phyloP scores from a whole-genome alignment of 805 yeast genomes.

The Maudiozyma pseudohumilis region DNA sequence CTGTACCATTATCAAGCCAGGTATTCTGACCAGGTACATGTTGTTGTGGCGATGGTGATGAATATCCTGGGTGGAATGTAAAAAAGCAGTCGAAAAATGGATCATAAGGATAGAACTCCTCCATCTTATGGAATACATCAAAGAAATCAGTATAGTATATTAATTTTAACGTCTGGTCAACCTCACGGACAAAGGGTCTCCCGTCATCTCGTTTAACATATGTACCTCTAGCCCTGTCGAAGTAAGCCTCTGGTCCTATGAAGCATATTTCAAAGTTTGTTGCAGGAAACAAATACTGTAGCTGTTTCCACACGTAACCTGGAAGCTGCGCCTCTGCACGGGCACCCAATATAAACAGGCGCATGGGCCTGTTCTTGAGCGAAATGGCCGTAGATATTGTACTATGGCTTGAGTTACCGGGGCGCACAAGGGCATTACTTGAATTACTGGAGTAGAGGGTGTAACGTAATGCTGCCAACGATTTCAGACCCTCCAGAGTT shows the following conservation, averaged over 20 bases:
- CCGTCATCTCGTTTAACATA: slow-evolving; percentile 43
- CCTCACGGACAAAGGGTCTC: slow-evolving; percentile 52
- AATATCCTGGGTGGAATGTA: slow-evolving; percentile 91
- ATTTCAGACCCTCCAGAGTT: slow-evolving; percentile 85
- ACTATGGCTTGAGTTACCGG: neutral
- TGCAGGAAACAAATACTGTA: slow-evolving; percentile 76
- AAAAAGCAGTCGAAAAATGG: slow-evolving; percentile 91
- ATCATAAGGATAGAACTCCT: slow-evolving; percentile 95
- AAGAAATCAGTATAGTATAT: slow-evolving; percentile 85
- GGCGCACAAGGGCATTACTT: neutral
- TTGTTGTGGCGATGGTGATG: slow-evolving; percentile 49
- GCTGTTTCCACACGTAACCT: slow-evolving; percentile 90
- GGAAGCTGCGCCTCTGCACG: slow-evolving; percentile 91
- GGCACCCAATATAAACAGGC: slow-evolving; percentile 84
- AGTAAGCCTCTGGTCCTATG: slow-evolving; percentile 86
- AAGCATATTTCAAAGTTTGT: slow-evolving; percentile 79
- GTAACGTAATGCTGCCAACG: slow-evolving; percentile 85
- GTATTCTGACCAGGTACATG: slow-evolving; percentile 42
- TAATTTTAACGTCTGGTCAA: slow-evolving; percentile 64
- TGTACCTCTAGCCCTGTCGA: slow-evolving; percentile 59
- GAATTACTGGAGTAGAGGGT: slow-evolving; percentile 50
- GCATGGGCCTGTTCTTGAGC: slow-evolving; percentile 70
- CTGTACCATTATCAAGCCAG: slow-evolving; percentile 76
- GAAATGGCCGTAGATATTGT: neutral
- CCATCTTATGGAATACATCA: slow-evolving; percentile 81